A percentile compares a stretch with the other conserved stretches of the same genome.
These are phyloP conservation scores for Carpinus viminea DNA, from an alignment of 306 rosid species.

Conservation along the genomic window DNA sequence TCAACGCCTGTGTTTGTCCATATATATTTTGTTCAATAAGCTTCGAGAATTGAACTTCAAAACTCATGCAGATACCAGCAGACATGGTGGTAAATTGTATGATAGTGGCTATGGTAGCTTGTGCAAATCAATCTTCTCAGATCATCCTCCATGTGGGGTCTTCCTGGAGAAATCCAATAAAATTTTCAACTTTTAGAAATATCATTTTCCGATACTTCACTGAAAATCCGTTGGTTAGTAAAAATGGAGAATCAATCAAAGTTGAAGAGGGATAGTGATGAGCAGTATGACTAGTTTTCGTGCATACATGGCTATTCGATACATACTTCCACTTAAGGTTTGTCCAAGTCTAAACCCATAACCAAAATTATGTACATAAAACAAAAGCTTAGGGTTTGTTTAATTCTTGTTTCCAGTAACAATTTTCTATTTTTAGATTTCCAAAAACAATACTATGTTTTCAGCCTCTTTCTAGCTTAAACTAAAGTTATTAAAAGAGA, in stretches of 20 bases:
- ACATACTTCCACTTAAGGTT: constrained; percentile 28
- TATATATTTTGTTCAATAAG: not conserved
- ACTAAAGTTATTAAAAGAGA: no score
- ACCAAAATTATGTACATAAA: not conserved
- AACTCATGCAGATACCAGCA: constrained; percentile 28
- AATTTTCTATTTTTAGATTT: not conserved
- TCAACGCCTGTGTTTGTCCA: not conserved
- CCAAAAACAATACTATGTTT: no score
- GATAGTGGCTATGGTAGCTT: constrained; percentile 31
- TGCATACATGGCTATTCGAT: constrained; percentile 20
- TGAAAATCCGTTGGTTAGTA: constrained; percentile 1
- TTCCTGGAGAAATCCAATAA: constrained; percentile 38
- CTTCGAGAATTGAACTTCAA: not conserved
- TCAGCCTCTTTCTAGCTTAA: no score
- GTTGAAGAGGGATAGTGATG: not conserved
- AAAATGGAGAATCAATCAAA: constrained; percentile 31
- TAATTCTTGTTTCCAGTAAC: not conserved
- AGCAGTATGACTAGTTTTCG: constrained; percentile 26
- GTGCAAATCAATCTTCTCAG: constrained; percentile 16
- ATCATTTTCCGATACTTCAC: constrained; percentile 17
- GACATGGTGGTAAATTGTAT: constrained; percentile 36
- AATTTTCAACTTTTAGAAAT: not conserved
- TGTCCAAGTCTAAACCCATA: not conserved
- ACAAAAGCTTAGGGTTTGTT: not conserved
- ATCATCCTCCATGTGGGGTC: constrained; percentile 47